Evolutionary conservation across 1,284 basidiomycete genomes (phyloP).

Genomic region (Puccinia hordei): DNA sequence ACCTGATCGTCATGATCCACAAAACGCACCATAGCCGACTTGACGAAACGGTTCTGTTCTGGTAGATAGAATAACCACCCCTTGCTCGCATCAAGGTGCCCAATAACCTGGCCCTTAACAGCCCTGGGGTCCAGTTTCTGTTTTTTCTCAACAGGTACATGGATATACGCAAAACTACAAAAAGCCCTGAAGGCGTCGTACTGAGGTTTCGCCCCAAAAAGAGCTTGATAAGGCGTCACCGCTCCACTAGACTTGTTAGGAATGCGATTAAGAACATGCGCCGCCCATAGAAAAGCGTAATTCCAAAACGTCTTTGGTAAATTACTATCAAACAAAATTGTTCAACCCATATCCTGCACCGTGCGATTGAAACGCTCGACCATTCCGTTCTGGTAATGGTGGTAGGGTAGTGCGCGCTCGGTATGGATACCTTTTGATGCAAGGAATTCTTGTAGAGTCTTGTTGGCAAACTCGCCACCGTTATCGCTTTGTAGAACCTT

Average conservation of each 20-base stretch:
- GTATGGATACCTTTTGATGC: background rate
- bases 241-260: background rate
- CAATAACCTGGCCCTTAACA: background rate
- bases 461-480: background rate
- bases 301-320: slow-evolving; percentile 17
- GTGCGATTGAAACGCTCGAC: slow-evolving; percentile 17
- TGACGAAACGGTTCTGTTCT: background rate
- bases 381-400: slow-evolving; percentile 28
- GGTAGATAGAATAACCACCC: background rate
- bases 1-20: background rate
- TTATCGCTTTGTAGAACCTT: background rate
- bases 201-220: slow-evolving; percentile 13
- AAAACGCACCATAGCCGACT: background rate
- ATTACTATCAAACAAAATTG: background rate
- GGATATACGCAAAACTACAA: background rate
- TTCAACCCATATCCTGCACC: background rate
- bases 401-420: background rate
- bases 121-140: slow-evolving; percentile 24
- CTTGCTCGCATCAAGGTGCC: background rate
- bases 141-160: background rate
- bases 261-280: background rate
- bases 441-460: background rate
- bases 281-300: slow-evolving; percentile 12
- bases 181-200: slow-evolving; percentile 2
- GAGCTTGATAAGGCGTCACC: background rate